Base-by-base conservation (phyloP, 78 protist genomes). In the Diacronema lutheri region DNA sequence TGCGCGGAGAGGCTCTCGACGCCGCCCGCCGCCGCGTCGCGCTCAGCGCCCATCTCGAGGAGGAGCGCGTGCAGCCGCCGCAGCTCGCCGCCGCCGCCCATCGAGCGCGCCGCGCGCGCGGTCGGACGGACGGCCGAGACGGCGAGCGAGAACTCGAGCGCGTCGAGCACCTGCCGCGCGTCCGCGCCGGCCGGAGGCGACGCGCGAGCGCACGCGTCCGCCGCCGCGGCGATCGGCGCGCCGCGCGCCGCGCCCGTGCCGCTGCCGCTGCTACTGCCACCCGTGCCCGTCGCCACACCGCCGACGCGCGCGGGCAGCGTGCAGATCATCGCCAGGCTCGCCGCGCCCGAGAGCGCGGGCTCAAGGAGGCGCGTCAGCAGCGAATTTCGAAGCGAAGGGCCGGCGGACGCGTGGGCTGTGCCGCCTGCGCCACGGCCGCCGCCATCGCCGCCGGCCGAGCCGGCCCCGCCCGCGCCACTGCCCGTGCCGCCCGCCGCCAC, bases 61-160 rank as follows among this genome's bases (percentile, higher is more conserved):
- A 71, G 79, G 31, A 71, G 57, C 26, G 46, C 31, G 13, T 71
- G 79, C 79, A 71, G 57, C 58, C 25, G 35, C 37, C 79, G 50
- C 33, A 71, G 16, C 33, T 40, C 25, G 25, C 79, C 79, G 13
- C 13, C 56, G 7, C 16, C 3, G 25, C 13, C 35, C 23, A 1
- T 26, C 20, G 6, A 13, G 21, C 7, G 19, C 21, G 46, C 37
- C 5, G 10, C 10, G 1, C 38, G 56, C 23, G 29, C 1, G n/a
- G 79, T 57, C 33, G 29, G 5, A 16, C 37, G 57, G 12, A 2
- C 3, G 38, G 41, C 37, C 19, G 14, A 0, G 23, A 33, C 79
- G 37, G 57, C 57, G 35, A 0, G 50, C 58, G 4, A 57, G 50
- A 71, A 71, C 58, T n/a, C 9, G 33, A 71, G 35, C 25, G 79